Conservation (phyloP, 2,329 filamentous ascomycete genomes). For the Nothophoma quercina region DNA sequence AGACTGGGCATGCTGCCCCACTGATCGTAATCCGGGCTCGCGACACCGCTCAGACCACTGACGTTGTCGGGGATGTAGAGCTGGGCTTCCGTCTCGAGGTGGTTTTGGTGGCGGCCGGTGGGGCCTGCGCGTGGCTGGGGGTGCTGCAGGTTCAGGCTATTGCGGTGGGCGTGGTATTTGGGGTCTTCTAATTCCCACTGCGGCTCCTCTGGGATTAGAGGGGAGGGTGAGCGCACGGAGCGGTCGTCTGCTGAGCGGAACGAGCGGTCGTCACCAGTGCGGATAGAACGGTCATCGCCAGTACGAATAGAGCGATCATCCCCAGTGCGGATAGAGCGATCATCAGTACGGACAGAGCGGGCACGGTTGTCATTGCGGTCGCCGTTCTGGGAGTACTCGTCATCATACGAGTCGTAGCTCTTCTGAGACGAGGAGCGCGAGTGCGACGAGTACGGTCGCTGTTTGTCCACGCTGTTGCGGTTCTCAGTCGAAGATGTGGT, state of each 20-base stretch:
- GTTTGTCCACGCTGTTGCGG: constrained; percentile 69
- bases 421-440: constrained; percentile 71
- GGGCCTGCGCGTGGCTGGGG: constrained; percentile 78
- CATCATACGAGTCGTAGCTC: constrained; percentile 67
- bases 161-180: constrained; percentile 82
- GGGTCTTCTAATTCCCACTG: constrained; percentile 64
- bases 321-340: too few relatives aligned
- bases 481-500: constrained; percentile 90
- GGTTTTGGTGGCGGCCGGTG: constrained; percentile 75
- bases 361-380: constrained; percentile 66
- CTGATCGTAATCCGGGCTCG: constrained; percentile 55
- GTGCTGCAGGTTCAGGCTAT: constrained; percentile 80
- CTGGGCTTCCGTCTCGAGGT: constrained; percentile 75
- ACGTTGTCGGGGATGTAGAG: constrained; percentile 62
- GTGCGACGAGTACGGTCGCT: constrained; percentile 67
- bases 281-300: neutral
- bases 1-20: constrained; percentile 58
- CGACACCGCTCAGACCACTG: constrained; percentile 23
- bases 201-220: constrained; percentile 63
- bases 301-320: constrained; percentile 9
- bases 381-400: constrained; percentile 64
- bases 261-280: constrained; percentile 17
- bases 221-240: constrained; percentile 50
- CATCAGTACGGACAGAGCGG: constrained; percentile 48
- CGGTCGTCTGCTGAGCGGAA: constrained; percentile 21